Conservation (phyloP, 176 grass and related monocot species). For the Hordeum marinum region DNA sequence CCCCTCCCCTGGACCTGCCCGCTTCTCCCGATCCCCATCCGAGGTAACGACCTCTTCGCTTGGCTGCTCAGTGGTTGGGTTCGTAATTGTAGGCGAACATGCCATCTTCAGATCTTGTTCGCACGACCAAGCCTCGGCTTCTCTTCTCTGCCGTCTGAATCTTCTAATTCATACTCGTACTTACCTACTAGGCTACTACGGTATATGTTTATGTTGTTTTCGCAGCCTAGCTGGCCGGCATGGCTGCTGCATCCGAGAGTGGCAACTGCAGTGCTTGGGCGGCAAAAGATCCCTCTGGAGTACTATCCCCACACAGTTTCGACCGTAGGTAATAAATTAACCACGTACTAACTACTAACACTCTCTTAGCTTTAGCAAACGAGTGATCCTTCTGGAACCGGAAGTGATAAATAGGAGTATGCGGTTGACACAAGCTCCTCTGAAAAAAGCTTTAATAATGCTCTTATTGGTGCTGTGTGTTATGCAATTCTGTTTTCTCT, state of each 20-base stretch:
- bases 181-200: too few species aligned
- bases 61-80: neutral
- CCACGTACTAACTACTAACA: neutral
- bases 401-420: neutral
- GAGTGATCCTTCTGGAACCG: neutral
- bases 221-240: constrained; percentile 1
- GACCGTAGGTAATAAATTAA: constrained; percentile 38
- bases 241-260: constrained; percentile 35
- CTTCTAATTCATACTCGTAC: too few species aligned
- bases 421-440: neutral
- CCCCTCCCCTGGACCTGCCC: neutral
- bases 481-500: too few species aligned
- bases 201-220: too few species aligned
- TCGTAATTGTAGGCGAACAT: too few species aligned
- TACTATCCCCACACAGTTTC: constrained; percentile 69
- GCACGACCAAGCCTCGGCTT: too few species aligned
- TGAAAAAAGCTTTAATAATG: neutral
- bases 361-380: neutral
- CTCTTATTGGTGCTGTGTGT: too few species aligned
- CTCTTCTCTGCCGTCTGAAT: too few species aligned
- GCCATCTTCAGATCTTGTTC: too few species aligned
- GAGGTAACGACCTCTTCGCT: neutral
- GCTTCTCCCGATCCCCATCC: neutral
- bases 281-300: constrained; percentile 57
- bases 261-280: constrained; percentile 71